Evolutionary conservation across 2,329 filamentous ascomycete species (phyloP).

Genomic region (Verruconis gallopava): DNA sequence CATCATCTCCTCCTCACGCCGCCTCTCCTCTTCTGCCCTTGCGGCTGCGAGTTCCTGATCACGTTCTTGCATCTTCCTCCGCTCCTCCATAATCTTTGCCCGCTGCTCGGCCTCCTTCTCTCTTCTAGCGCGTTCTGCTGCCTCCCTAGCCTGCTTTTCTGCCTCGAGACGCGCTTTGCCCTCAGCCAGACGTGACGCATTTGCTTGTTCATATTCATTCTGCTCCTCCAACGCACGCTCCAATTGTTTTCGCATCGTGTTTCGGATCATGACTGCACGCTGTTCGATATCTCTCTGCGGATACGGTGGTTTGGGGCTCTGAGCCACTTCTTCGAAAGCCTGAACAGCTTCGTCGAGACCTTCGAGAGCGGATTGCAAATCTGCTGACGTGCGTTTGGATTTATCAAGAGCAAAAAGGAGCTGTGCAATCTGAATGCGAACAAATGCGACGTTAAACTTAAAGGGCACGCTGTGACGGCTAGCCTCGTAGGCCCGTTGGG

Average conservation of each 20-base stretch:
- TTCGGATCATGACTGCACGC: slow-evolving; percentile 91
- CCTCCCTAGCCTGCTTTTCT: slow-evolving; percentile 66
- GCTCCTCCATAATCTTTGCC: slow-evolving; percentile 67
- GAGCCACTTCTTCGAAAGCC: slow-evolving; percentile 46
- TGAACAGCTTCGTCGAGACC: slow-evolving; percentile 81
- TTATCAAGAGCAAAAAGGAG: slow-evolving; percentile 64
- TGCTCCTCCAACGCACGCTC: slow-evolving; percentile 75
- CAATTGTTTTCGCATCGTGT: slow-evolving; percentile 86
- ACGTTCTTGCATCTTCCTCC: slow-evolving; percentile 63
- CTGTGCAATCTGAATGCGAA: slow-evolving; percentile 86
- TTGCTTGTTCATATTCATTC: slow-evolving; percentile 83
- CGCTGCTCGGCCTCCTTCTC: slow-evolving; percentile 55
- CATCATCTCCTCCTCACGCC: slow-evolving; percentile 66
- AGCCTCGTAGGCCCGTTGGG: slow-evolving; percentile 56
- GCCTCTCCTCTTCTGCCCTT: slow-evolving; percentile 59
- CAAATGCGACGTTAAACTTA: slow-evolving; percentile 96
- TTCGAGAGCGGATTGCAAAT: slow-evolving; percentile 66
- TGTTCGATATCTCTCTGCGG: slow-evolving; percentile 83
- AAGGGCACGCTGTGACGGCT: slow-evolving; percentile 78
- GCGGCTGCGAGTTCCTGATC: slow-evolving; percentile 59
- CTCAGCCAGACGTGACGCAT: slow-evolving; percentile 73
- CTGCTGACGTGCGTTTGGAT: slow-evolving; percentile 60
- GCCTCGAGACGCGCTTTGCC: slow-evolving; percentile 70
- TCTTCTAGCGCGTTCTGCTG: slow-evolving; percentile 53
- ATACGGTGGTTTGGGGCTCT: slow-evolving; percentile 62